Base-by-base conservation (phyloP, 2,329 filamentous ascomycete genomes). In the Fusarium nematophilum region DNA sequence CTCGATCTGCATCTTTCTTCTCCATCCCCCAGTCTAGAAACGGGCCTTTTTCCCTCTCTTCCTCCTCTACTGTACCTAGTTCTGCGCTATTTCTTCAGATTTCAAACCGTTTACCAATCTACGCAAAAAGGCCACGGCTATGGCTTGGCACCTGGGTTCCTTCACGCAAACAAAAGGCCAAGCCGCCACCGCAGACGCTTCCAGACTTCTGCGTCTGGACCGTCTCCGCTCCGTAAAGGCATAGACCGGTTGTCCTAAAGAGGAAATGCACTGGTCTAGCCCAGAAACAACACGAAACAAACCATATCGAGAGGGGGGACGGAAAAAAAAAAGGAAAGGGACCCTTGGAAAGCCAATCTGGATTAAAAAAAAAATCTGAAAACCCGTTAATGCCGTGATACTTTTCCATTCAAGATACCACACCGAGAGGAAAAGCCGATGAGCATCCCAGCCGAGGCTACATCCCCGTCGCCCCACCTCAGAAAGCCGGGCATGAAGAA, bases 181-280 rank as follows among this genome's bases (percentile, higher is more conserved):
- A 23, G 11, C 44, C 51, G 60, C 60, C 60, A 60, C 55, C 55
- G 15, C 36, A 61, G 60, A 64, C 38, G 34, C 60, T 64, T 64
- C 60, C 47, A 64, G 60, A 38, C 60, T 34, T 36, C 29, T 27
- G 46, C 21, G 34, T 39, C 10, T 23, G 11, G 18, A 18, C 50
- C 29, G 40, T 38, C n/a, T n/a, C n/a, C n/a, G n/a, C n/a, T n/a
- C n/a, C n/a, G n/a, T n/a, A n/a, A n/a, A 10, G 29, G 29, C 29
- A 30, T 30, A 10, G n/a, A 30, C n/a, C 29, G 29, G 4, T 3
- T 10, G 13, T 34, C 56, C 46, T 6, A 47, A 61, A 60, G 15
- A 49, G 38, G 55, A 27, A 59, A 62, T 33, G 14, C n/a, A 30
- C 27, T 37, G 23, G 39, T 36, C 34, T 25, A 34, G 26, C 30